Base-by-base conservation (phyloP, 2,329 filamentous ascomycete genomes). In the Cryoendolithus antarcticus region DNA sequence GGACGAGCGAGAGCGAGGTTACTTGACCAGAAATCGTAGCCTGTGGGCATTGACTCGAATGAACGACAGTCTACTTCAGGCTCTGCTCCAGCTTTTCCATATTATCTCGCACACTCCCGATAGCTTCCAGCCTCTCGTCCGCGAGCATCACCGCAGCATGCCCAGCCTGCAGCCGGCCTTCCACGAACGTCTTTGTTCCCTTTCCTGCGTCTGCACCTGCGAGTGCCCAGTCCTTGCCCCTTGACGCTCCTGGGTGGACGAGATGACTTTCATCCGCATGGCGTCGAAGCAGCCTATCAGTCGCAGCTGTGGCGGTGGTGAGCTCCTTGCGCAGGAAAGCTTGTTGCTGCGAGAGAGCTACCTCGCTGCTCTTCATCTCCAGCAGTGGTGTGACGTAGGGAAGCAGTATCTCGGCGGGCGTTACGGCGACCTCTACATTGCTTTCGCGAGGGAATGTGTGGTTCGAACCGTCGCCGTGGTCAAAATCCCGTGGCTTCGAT, bases 251-350 rank as follows among this genome's bases (percentile, higher is more conserved):
- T 9, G 54, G 52, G 12, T 51, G 47, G 2, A 60, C 50, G 9
- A 60, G 42, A 44, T 58, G 57, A 27, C 57, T 60, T 38, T 60
- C 57, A 34, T 57, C 55, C n/a, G 53, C 53, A 6, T 58, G 43
- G 9, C 55, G 48, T 2, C 42, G 35, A 6, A 59, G 35, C 4
- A 56, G 38, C 3, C 48, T 46, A 8, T 51, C 44, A 8, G 51
- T 54, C 24, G 48, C 49, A 1, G 39, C 21, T 29, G 55, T 51
- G 6, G 51, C 46, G 3, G 47, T 28, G 1, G 49, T 32, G 6
- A 58, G 37, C 31, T 54, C 53, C 11, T 51, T 46, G 15, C 55
- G 46, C 6, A 52, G 24, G 35, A 51, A 51, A 2, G 49, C 42
- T 19, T 42, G 47, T 39, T 57, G 53, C 38, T 54, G 47, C 27